Percentiles rank a stretch among this genome's conserved stretches.
phyloP scores from a whole-genome alignment of 352 stramenopile genomes.

The Phytophthora sojae region DNA sequence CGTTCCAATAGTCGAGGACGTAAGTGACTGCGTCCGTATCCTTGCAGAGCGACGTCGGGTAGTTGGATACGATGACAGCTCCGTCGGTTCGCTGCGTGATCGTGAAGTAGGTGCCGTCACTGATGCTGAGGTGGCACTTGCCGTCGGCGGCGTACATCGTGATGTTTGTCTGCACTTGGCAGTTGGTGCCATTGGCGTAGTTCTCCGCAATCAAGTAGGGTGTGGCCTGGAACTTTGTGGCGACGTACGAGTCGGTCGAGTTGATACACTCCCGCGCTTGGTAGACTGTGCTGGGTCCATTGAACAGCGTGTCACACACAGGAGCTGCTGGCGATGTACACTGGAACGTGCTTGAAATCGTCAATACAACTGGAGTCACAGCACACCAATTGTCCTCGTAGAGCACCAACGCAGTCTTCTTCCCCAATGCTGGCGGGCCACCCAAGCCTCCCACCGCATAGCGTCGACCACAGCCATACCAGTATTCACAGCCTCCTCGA shows the following conservation, averaged over 20 bases:
- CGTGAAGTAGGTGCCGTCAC: background rate
- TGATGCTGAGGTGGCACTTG: conserved; percentile 16
- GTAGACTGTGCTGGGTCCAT: background rate
- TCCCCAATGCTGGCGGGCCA: background rate
- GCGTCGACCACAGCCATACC: background rate
- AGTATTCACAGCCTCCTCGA: conserved; percentile 3
- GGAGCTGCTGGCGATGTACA: background rate
- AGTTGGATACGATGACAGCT: background rate
- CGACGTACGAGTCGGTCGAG: background rate
- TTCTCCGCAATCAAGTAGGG: conserved; percentile 19
- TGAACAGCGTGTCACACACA: conserved; percentile 6
- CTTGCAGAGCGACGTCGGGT: conserved; percentile 13
- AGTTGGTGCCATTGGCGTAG: conserved; percentile 19
- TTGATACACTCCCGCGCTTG: conserved; percentile 16
- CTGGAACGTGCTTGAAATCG: background rate
- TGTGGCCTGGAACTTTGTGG: conserved; percentile 2
- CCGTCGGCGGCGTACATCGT: conserved; percentile 21
- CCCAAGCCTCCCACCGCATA: conserved; percentile 13
- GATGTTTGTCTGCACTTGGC: background rate
- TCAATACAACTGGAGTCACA: conserved; percentile 3
- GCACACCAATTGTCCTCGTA: conserved; percentile 22
- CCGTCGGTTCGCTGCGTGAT: conserved; percentile 2
- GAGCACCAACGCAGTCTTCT: conserved; percentile 9
- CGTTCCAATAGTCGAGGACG: conserved; percentile 9
- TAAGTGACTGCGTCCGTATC: conserved; percentile 4